Evolutionary conservation across 805 yeast genomes (phyloP), one percentile per base, ranked within the genome.

Genomic region (Barnettozyma vustinii): DNA sequence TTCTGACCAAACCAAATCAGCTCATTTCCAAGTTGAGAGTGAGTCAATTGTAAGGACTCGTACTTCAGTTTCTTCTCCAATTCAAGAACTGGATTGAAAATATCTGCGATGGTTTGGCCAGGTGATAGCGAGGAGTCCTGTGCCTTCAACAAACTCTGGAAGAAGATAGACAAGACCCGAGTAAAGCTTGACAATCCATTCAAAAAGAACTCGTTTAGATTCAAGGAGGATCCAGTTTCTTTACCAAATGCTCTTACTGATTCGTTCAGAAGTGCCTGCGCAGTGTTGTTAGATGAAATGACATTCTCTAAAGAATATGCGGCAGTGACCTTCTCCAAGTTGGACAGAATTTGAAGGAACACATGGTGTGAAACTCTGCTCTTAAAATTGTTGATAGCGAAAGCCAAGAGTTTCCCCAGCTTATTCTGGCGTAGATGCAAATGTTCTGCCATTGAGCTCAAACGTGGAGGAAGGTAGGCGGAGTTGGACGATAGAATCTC

Each of bases 401-500:
- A 83, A 2, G 58, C 58, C 10, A 80, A 68, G 16, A 86, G 68
- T 46, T 68, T 70, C 46, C 67, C 65, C 44, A 73, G 67, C 44
- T 75, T 71, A 6, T 66, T 58, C 4, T 72, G 64, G 46, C 95
- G 76, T 46, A 75, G 64, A 4, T 63, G 65, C 35, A 87, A 68
- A 49, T 79, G 83, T 16, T 74, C 76, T 9, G 67, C 70, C 10
- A 81, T 56, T 2, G 83, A 73, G 1, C 81, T 74, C 10, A 76
- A 65, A 39, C 74, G 65, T 3, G 77, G 71, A 4, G 88, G 82
- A 18, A 84, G 67, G 54, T 81, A 83, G 6, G 70, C 65, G 0
- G 87, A 80, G 1, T 68, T 67, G 5, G 88, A 79, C 18, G 66
- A 59, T 27, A 85, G 59, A 9, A 91, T 74, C 51, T 85, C 91